Base-by-base conservation (phyloP, 176 grass and related monocot species). In the Oryza meridionalis region DNA sequence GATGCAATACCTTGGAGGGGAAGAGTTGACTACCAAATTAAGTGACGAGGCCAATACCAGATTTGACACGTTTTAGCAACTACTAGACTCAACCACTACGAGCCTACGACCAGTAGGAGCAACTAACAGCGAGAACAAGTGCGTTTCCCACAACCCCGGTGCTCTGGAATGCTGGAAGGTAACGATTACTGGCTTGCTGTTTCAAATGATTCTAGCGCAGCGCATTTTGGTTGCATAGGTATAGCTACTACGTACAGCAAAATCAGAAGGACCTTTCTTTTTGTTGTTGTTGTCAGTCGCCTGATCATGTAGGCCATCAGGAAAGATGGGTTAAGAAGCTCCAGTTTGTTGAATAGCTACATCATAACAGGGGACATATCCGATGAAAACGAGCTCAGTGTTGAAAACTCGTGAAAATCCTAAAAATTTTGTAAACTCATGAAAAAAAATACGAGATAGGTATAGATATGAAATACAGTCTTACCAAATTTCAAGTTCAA, bases 21-120 rank as follows among this genome's bases (percentile, higher is more conserved):
- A 74, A 75, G 58, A 61, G 33, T 82, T 82, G 50, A 29, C 51
- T 6, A 5, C 80, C 51, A 11, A 70, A 58, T 58, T 58, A 58
- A 77, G 66, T 78, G 67, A 78, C 65, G 32, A 24, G 26, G 78
- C 53, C 66, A 62, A 70, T 63, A 62, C 46, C 11, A 12, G 73
- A 84, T 24, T 70, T 2, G n/a, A 5, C 63, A 58, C 55, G 65
- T 15, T 44, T 72, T 42, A 10, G 19, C 9, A 16, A 51, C 47
- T 22, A 80, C 61, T 45, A 67, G 44, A 10, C 24, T 7, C 26
- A 27, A 27, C 1, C 16, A 6, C 5, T 21, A 58, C 51, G 17
- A 58, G 17, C 29, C 45, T 78, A 66, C 61, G 8, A 78, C 17
- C 76, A 78, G 76, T 59, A 66, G 63, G 64, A 79, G 45, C 63